Base-by-base conservation (phyloP, 108 stramenopile species). In the Mediolabrus comicus region DNA sequence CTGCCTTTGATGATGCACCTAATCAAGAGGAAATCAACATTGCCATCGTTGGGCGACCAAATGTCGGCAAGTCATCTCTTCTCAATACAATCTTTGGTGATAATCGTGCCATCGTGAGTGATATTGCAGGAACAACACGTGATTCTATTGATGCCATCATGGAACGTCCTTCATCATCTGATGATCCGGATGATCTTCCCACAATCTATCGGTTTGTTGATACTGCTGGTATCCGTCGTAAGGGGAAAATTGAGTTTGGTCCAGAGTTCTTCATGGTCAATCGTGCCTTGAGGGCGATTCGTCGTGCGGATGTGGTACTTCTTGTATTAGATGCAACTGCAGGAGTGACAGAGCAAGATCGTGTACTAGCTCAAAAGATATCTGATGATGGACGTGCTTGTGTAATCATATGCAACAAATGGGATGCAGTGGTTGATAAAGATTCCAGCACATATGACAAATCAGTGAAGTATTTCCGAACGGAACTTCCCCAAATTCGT, bases 221-320 rank as follows among this genome's bases (percentile, higher is more conserved):
- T 77, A 98, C 98, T 22, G 99, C 99, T 8, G 99, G 99, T 17
- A 98, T 99, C 57, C 88, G 99, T 27, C 75, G 93, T 24, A 96
- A 94, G 82, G 90, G 91, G n/a, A 97, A 97, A 77, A 86, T 98
- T 30, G 86, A 96, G 31, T 95, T 84, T 76, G 98, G 98, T 5
- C 89, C 96, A 14, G 98, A 98, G 81, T 96, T 96, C 70, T 94
- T 97, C 87, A 98, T 98, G 98, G 94, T 98, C 53, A 97, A 96
- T 74, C 91, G 98, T 22, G 97, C 97, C 9, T 80, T 98, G 54
- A 84, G 96, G 36, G 95, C 98, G 1, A 96, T 97, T 80, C 88
- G 96, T 14, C 92, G 97, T 68, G 84, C 95, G 7, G 98, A 98
- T 79, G 95, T 97, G 59, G 86, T 89, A 19, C 80, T 99, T 28